phyloP scores from a whole-genome alignment of 176 grass and related monocot species.

The Juncus inflexus region DNA sequence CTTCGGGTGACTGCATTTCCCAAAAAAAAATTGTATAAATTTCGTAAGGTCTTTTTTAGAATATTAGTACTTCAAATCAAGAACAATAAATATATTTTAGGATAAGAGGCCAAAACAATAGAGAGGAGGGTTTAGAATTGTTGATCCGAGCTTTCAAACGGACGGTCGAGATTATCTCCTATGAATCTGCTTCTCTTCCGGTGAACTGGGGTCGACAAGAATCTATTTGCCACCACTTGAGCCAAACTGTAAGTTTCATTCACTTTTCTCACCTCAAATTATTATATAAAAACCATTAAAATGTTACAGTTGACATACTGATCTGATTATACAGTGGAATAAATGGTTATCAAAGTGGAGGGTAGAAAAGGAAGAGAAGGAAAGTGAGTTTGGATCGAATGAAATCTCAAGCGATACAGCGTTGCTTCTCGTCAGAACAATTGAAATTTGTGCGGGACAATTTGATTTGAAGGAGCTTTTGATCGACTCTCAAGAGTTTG shows the following conservation, averaged over 20 bases:
- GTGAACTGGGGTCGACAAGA: constrained; percentile 17
- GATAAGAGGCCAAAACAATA: constrained; percentile 23
- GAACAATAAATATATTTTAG: constrained; percentile 5
- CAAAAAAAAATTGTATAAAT: background rate
- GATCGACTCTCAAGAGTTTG: background rate
- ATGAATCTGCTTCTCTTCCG: constrained; percentile 10
- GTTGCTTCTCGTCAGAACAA: constrained; percentile 46
- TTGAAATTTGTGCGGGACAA: constrained; percentile 70
- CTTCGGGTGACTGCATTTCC: background rate
- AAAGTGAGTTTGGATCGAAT: background rate
- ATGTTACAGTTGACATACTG: background rate
- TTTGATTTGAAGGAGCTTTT: constrained; percentile 16
- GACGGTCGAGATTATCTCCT: constrained; percentile 36
- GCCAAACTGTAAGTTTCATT: constrained; percentile 40
- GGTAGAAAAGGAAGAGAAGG: constrained; percentile 3
- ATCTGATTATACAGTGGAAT: constrained; percentile 45
- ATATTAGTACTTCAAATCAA: too few species aligned
- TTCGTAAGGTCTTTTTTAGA: too few species aligned
- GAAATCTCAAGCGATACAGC: constrained; percentile 22
- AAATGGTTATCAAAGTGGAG: constrained; percentile 53
- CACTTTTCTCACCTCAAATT: background rate
- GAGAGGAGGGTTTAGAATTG: constrained; percentile 28
- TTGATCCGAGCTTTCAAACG: constrained; percentile 28
- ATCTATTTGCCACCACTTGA: constrained; percentile 25
- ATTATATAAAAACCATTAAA: too few species aligned